A percentile compares a stretch with the other conserved stretches of the same genome.
Evolutionary conservation across 164 flowering plant species (phyloP).

Genomic region (Platanus orientalis): DNA sequence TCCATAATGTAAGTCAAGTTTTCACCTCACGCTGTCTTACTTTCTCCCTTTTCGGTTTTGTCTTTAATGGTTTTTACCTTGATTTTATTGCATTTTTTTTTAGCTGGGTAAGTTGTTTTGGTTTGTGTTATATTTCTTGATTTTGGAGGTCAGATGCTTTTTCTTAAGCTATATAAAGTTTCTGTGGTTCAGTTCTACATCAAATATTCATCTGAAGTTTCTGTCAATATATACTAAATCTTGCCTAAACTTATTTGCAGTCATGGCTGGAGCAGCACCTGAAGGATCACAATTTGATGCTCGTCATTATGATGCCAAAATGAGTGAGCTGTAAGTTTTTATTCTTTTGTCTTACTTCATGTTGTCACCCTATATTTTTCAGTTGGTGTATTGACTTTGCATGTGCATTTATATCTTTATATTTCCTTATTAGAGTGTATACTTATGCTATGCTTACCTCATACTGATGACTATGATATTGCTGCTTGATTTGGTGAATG

Average conservation of each 20-base stretch:
- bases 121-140: too few species aligned
- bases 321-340: slow-evolving; percentile 18
- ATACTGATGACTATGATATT: neutral
- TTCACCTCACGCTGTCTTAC: too few species aligned
- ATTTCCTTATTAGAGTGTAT: neutral
- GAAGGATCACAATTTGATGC: slow-evolving; percentile 27
- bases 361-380: neutral
- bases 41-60: too few species aligned
- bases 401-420: neutral
- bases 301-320: slow-evolving; percentile 24
- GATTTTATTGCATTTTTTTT: too few species aligned
- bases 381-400: neutral
- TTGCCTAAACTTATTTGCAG: neutral
- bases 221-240: too few species aligned
- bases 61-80: too few species aligned
- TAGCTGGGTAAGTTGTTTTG: too few species aligned
- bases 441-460: neutral
- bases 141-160: too few species aligned
- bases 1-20: too few species aligned
- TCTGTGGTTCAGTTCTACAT: too few species aligned
- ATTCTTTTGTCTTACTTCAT: neutral
- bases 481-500: neutral
- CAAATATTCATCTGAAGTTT: too few species aligned
- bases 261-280: slow-evolving; percentile 17
- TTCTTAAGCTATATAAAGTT: too few species aligned